phyloP scores from a whole-genome alignment of 345 rosid species.

The Pistacia integerrima region DNA sequence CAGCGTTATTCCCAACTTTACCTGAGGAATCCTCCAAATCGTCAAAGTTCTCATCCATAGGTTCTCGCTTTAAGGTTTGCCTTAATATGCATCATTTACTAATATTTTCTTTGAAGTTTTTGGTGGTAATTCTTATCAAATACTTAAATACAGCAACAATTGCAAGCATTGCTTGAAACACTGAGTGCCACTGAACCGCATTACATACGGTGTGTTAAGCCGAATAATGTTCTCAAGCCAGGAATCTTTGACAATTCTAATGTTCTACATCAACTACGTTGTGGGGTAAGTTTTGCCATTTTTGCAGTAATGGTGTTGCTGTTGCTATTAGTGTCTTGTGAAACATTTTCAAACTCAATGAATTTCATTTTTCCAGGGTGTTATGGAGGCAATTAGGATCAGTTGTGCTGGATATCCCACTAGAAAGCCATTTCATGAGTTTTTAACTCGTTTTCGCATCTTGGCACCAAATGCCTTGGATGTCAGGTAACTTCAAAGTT shows the following conservation, averaged over 20 bases:
- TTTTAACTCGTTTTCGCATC: constrained; percentile 62
- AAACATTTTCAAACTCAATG: constrained; percentile 2
- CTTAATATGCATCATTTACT: constrained; percentile 1
- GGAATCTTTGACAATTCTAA: constrained; percentile 78
- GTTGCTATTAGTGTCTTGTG: constrained; percentile 4
- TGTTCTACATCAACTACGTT: constrained; percentile 86
- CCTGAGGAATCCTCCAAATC: constrained; percentile 87
- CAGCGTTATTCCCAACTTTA: constrained; percentile 72
- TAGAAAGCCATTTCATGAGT: constrained; percentile 78
- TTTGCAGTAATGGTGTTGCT: constrained; percentile 6
- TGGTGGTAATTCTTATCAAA: constrained; percentile 21
- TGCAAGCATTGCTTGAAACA: constrained; percentile 90
- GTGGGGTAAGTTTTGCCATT: constrained; percentile 78
- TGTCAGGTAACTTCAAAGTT: constrained; percentile 53
- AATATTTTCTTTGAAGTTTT: constrained; percentile 15
- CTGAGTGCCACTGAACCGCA: constrained; percentile 92
- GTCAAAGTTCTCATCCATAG: constrained; percentile 94
- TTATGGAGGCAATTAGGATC: constrained; percentile 97
- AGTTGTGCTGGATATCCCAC: constrained; percentile 99
- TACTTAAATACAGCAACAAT: constrained; percentile 79
- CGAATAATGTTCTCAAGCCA: constrained; percentile 93
- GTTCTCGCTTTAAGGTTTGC: constrained; percentile 87
- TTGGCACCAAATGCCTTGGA: constrained; percentile 59
- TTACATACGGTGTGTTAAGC: constrained; percentile 96
- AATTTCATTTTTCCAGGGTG: constrained; percentile 59